Evolutionary conservation across 2,329 filamentous ascomycete genomes (phyloP).

Genomic region (Colletotrichum sp.): DNA sequence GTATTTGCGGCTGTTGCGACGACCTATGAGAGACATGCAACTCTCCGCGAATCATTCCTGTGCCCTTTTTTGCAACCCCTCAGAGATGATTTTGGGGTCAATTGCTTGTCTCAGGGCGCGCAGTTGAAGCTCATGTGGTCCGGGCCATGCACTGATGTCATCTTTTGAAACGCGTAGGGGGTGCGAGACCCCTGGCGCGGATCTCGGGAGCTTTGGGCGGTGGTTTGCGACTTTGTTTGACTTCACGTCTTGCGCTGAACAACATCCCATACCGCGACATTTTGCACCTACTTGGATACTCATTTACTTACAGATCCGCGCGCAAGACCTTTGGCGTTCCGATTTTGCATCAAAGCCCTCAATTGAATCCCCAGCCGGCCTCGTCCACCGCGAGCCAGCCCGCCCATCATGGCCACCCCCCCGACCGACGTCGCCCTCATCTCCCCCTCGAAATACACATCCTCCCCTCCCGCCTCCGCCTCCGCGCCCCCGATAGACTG

Average conservation of each 20-base stretch:
- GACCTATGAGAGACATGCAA: background rate
- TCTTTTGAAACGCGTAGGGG: slow-evolving; percentile 9
- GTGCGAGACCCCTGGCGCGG: slow-evolving; percentile 1
- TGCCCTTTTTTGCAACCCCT: background rate
- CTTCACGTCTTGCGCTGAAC: background rate
- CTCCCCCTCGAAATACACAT: slow-evolving; percentile 54
- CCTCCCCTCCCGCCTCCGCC: slow-evolving; percentile 25
- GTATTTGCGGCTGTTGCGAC: slow-evolving; percentile 1
- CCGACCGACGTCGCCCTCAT: slow-evolving; percentile 15
- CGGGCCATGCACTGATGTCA: slow-evolving; percentile 16
- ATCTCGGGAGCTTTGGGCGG: slow-evolving; percentile 39
- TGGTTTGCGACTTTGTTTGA: background rate
- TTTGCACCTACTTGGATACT: background rate
- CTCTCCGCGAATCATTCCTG: background rate
- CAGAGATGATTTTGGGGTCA: background rate
- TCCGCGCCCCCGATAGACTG: slow-evolving; percentile 57
- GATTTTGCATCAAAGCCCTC: background rate
- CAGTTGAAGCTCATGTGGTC: background rate
- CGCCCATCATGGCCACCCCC: slow-evolving; percentile 13
- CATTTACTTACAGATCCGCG: background rate
- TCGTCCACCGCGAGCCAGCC: background rate
- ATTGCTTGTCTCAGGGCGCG: background rate
- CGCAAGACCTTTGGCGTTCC: background rate
- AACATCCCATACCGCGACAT: background rate
- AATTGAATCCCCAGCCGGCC: background rate